phyloP scores from a whole-genome alignment of 768 basidiomycete genomes.

The Auricularia sp. region DNA sequence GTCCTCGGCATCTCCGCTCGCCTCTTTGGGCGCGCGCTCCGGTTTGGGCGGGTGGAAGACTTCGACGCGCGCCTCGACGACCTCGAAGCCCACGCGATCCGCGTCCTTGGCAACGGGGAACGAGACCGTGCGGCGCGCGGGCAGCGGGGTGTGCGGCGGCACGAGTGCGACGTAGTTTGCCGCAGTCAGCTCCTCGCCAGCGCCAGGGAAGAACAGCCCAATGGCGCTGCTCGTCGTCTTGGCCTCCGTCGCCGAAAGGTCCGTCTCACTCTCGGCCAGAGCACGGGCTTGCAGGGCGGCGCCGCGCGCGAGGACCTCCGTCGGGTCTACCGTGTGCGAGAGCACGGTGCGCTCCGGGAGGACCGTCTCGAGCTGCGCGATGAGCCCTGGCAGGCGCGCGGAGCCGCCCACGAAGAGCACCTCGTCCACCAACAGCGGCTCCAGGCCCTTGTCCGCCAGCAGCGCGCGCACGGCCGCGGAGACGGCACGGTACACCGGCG shows the following conservation, averaged over 20 bases:
- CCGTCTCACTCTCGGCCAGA: constrained; percentile 43
- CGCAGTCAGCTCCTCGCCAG: constrained; percentile 18
- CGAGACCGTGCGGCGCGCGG: constrained; percentile 47
- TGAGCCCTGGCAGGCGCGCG: constrained; percentile 62
- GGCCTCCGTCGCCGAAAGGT: constrained; percentile 31
- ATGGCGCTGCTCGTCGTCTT: constrained; percentile 53
- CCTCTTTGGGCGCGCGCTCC: constrained; percentile 38
- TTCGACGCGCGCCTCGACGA: constrained; percentile 66
- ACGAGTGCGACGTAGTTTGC: constrained; percentile 56
- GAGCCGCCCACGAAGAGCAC: constrained; percentile 74
- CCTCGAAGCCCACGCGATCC: constrained; percentile 47
- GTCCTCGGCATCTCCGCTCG: constrained; percentile 35
- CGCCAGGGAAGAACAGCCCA: constrained; percentile 55
- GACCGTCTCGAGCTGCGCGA: constrained; percentile 38
- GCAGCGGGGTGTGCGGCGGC: constrained; percentile 60
- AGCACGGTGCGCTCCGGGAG: constrained; percentile 47
- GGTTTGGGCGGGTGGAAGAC: constrained; percentile 27
- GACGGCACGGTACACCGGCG: constrained; percentile 50
- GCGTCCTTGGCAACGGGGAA: constrained; percentile 44
- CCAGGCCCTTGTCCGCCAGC: constrained; percentile 40
- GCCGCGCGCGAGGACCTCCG: constrained; percentile 67
- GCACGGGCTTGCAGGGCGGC: constrained; percentile 65
- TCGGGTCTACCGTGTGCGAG: constrained; percentile 65
- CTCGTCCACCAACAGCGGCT: constrained; percentile 63
- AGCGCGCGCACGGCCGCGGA: constrained; percentile 41